A percentile compares a stretch with the other conserved stretches of the same genome.
Conservation (phyloP, 139 green algal genomes). For the Closterium sp. region DNA sequence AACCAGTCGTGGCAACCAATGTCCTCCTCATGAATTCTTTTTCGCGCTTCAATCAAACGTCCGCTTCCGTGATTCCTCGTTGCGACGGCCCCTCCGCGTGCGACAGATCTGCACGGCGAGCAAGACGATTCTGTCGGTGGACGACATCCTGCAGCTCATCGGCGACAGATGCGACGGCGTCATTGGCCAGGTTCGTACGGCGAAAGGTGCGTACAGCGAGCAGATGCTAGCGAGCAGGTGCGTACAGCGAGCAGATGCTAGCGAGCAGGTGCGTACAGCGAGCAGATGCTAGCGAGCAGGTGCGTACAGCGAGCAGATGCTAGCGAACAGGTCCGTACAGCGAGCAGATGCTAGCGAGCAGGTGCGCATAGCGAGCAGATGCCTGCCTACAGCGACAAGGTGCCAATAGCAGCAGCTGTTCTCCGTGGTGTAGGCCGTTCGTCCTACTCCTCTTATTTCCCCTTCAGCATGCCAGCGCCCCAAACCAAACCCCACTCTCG, state of each 20-base stretch:
- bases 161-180: constrained; percentile 88
- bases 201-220: neutral
- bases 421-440: too few relatives aligned
- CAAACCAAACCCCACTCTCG: neutral
- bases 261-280: too few relatives aligned
- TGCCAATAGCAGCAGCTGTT: too few relatives aligned
- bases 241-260: too few relatives aligned
- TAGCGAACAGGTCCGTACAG: too few relatives aligned
- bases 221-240: neutral
- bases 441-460: neutral
- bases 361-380: too few relatives aligned
- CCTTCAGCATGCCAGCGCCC: neutral
- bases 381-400: too few relatives aligned
- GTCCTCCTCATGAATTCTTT: too few relatives aligned
- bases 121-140: constrained; percentile 84
- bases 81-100: neutral
- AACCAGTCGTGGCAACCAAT: too few relatives aligned
- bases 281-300: neutral
- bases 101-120: constrained; percentile 50
- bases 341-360: too few relatives aligned
- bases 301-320: neutral
- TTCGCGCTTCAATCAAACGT: neutral
- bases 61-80: neutral
- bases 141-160: constrained; percentile 84
- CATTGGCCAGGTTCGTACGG: constrained; percentile 76